phyloP scores from a whole-genome alignment of 352 stramenopile species.

The Phytophthora hybrid region DNA sequence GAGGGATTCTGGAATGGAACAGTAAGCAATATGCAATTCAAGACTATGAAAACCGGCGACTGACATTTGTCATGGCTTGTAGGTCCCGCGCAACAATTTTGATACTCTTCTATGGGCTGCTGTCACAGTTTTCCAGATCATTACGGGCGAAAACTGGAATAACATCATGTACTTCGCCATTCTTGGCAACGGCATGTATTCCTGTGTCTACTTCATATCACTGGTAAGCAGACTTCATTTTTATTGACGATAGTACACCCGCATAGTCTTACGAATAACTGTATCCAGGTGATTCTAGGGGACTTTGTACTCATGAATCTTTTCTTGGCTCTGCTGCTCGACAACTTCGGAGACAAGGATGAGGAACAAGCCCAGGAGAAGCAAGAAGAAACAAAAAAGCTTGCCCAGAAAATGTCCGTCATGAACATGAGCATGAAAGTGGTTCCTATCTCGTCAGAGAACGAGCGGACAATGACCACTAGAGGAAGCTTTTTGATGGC shows the following conservation, averaged over 20 bases:
- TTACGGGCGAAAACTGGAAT: conserved; percentile 96
- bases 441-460: conserved; percentile 30
- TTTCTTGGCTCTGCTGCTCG: conserved; percentile 93
- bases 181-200: conserved; percentile 70
- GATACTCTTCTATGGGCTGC: conserved; percentile 84
- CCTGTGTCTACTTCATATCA: conserved; percentile 89
- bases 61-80: conserved; percentile 1
- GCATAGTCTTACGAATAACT: not conserved
- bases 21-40: conserved; percentile 31
- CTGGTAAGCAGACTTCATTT: conserved; percentile 45
- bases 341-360: conserved; percentile 89
- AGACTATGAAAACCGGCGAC: not conserved
- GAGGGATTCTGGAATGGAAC: conserved; percentile 71
- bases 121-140: conserved; percentile 94
- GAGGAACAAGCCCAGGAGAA: conserved; percentile 62
- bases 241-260: not conserved
- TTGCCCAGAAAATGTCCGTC: conserved; percentile 65
- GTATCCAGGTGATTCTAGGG: conserved; percentile 81
- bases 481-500: conserved; percentile 27
- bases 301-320: conserved; percentile 95
- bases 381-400: conserved; percentile 56
- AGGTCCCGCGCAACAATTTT: conserved; percentile 89
- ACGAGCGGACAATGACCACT: conserved; percentile 24
- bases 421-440: conserved; percentile 74
- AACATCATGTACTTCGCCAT: conserved; percentile 94